Evolutionary conservation across 441 rosid species (phyloP).

Genomic region (Erodium texanum): DNA sequence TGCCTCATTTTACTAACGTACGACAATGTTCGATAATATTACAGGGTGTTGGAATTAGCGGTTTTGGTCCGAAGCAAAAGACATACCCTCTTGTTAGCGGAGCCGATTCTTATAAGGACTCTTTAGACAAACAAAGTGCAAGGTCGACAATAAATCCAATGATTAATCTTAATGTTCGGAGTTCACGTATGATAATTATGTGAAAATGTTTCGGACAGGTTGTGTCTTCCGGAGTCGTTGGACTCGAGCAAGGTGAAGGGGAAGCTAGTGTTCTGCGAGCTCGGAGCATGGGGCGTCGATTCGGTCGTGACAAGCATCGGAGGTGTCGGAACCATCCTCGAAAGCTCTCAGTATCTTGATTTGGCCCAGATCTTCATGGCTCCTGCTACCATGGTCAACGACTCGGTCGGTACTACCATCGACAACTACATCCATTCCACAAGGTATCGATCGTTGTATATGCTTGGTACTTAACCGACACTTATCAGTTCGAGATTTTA

Average conservation of each 20-base stretch:
- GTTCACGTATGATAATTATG: no score
- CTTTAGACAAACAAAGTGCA: constrained; percentile 29
- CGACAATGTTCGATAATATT: no score
- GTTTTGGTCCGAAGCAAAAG: constrained; percentile 44
- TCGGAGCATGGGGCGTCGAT: constrained; percentile 42
- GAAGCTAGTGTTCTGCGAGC: constrained; percentile 48
- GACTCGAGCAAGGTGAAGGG: constrained; percentile 64
- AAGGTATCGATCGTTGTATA: no score
- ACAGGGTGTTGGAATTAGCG: constrained; percentile 62
- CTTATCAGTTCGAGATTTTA: no score
- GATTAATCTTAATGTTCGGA: no score
- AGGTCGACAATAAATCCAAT: constrained; percentile 21
- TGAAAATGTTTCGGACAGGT: constrained; percentile 38
- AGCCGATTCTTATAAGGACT: constrained; percentile 39
- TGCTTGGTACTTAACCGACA: no score
- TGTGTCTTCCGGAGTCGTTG: constrained; percentile 44
- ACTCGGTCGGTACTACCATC: constrained; percentile 35
- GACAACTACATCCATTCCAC: constrained; percentile 54
- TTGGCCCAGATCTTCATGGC: constrained; percentile 70
- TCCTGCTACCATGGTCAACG: constrained; percentile 58
- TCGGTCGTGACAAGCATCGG: constrained; percentile 55
- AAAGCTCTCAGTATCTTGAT: constrained; percentile 43
- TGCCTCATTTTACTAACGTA: no score
- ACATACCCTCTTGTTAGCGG: constrained; percentile 62
- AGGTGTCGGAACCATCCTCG: constrained; percentile 52